phyloP scores from a whole-genome alignment of 441 rosid genomes.

The Raphanus hybrid region DNA sequence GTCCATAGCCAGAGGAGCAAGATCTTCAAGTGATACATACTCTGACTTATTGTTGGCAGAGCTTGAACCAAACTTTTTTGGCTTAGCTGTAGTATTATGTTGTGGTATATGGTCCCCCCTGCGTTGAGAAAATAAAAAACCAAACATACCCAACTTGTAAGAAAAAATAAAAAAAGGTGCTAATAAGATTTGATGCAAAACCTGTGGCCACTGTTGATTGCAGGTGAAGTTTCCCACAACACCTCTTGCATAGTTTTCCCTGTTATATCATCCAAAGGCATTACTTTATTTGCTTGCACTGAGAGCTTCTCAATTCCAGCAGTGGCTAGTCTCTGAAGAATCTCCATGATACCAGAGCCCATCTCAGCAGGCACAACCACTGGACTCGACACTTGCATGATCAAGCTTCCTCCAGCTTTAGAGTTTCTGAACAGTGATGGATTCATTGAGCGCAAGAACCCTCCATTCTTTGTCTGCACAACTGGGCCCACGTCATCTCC shows the following conservation, averaged over 20 bases:
- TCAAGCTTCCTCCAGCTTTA: slow-evolving; percentile 72
- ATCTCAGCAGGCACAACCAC: slow-evolving; percentile 97
- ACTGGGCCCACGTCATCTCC: slow-evolving; percentile 86
- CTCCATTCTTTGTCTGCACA: slow-evolving; percentile 84
- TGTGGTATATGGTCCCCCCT: too few species aligned
- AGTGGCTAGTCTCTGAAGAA: slow-evolving; percentile 75
- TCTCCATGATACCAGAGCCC: slow-evolving; percentile 82
- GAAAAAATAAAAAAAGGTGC: neutral
- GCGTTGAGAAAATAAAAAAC: neutral
- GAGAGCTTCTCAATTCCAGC: slow-evolving; percentile 96
- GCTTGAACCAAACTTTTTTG: too few species aligned
- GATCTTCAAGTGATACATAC: too few species aligned
- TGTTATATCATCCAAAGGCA: slow-evolving; percentile 93
- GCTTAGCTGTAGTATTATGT: too few species aligned
- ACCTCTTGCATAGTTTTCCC: slow-evolving; percentile 70
- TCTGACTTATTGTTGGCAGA: too few species aligned
- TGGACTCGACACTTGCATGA: slow-evolving; percentile 96
- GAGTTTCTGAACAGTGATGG: slow-evolving; percentile 66
- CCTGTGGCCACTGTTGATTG: slow-evolving; percentile 66
- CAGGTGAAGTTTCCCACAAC: slow-evolving; percentile 74
- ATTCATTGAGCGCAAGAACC: slow-evolving; percentile 86
- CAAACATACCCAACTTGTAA: too few species aligned
- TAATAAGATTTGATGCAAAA: slow-evolving; percentile 43
- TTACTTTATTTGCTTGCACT: slow-evolving; percentile 85
- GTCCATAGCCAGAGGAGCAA: too few species aligned